These are phyloP conservation scores for Davidsoniella virescens DNA, from an alignment of 2,329 filamentous ascomycete genomes.

Conservation along the genomic window DNA sequence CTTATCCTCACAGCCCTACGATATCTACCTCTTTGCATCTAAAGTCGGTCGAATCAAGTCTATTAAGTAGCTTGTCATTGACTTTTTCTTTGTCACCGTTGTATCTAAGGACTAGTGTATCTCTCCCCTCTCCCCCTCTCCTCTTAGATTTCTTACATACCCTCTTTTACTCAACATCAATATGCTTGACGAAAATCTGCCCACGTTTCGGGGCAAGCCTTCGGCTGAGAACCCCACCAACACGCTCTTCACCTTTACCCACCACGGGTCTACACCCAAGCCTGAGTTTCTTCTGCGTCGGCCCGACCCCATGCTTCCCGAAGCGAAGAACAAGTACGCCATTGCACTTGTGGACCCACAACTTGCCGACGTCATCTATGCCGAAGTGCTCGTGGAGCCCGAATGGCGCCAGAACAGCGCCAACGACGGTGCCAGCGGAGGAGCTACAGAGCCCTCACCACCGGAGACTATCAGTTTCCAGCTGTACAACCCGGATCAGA, in stretches of 20 bases:
- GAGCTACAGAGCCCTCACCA: slow-evolving; percentile 1
- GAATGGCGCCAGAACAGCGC: slow-evolving; percentile 52
- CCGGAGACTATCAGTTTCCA: slow-evolving; percentile 70
- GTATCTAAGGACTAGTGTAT: too few relatives aligned
- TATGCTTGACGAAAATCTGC: slow-evolving; percentile 93
- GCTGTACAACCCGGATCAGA: slow-evolving; percentile 87
- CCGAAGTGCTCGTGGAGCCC: slow-evolving; percentile 68
- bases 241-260: slow-evolving; percentile 41
- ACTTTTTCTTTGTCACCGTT: too few relatives aligned
- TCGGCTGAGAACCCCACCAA: slow-evolving; percentile 36
- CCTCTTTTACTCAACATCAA: neutral
- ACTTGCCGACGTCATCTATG: slow-evolving; percentile 68
- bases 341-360: slow-evolving; percentile 71
- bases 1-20: too few relatives aligned
- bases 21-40: too few relatives aligned
- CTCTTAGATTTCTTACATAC: too few relatives aligned
- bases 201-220: slow-evolving; percentile 44
- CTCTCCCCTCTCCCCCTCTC: too few relatives aligned
- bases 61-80: too few relatives aligned
- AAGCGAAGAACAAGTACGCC: slow-evolving; percentile 70
- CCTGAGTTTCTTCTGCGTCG: slow-evolving; percentile 70
- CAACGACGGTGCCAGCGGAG: slow-evolving; percentile 5
- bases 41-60: too few relatives aligned
- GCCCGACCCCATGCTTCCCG: slow-evolving; percentile 51
- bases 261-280: slow-evolving; percentile 65